A percentile compares a stretch with the other conserved stretches of the same genome.
These are phyloP conservation scores for Silene noctiflora DNA, from an alignment of 179 eudicot species.

Conservation along the genomic window DNA sequence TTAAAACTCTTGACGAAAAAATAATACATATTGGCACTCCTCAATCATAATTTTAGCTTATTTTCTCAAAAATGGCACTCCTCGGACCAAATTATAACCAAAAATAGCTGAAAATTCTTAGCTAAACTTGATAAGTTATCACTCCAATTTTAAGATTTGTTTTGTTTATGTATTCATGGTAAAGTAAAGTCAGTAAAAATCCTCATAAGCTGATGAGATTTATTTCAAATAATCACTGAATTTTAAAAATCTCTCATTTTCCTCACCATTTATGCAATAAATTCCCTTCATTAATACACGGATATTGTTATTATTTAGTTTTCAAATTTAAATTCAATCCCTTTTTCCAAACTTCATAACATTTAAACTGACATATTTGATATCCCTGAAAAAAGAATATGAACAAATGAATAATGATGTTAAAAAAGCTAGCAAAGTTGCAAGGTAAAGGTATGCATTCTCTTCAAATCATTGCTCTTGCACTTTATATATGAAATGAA, in stretches of 20 bases:
- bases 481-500: too few species aligned
- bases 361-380: background rate
- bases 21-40: too few species aligned
- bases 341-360: background rate
- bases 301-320: background rate
- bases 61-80: too few species aligned
- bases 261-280: background rate
- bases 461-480: background rate
- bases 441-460: slow-evolving; percentile 21
- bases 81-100: too few species aligned
- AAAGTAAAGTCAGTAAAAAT: too few species aligned
- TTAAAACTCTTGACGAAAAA: too few species aligned
- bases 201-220: background rate
- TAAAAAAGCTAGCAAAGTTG: slow-evolving; percentile 25
- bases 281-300: background rate
- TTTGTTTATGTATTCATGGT: too few species aligned
- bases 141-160: too few species aligned
- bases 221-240: background rate
- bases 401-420: slow-evolving; percentile 23
- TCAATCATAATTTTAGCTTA: too few species aligned
- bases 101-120: too few species aligned
- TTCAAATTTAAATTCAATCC: slow-evolving; percentile 8
- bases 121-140: too few species aligned
- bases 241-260: background rate
- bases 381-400: background rate